phyloP scores from a whole-genome alignment of 1,284 basidiomycete genomes.

The Cryptococcus amylolentus region DNA sequence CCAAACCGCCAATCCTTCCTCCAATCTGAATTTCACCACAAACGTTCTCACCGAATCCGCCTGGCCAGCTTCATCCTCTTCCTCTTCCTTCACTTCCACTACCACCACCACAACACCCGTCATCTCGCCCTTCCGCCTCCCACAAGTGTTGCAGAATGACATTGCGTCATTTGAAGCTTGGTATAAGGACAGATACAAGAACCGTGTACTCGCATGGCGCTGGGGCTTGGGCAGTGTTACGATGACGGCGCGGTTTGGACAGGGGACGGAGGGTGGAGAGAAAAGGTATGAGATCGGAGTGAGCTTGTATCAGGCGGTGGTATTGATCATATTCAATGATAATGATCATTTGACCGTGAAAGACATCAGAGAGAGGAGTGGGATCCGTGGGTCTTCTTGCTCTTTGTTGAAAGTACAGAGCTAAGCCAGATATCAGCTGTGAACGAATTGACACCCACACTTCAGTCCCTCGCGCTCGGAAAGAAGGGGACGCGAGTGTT shows the following conservation, averaged over 20 bases:
- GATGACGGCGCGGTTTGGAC: constrained; percentile 65
- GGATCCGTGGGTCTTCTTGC: constrained; percentile 63
- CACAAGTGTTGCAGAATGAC: constrained; percentile 64
- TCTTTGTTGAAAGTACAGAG: not conserved
- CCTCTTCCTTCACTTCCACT: not conserved
- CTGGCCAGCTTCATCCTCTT: constrained; percentile 53
- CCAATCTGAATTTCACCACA: constrained; percentile 49
- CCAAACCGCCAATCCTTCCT: constrained; percentile 46
- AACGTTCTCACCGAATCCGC: constrained; percentile 57
- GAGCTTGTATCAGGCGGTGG: constrained; percentile 81
- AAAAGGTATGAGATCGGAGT: constrained; percentile 78
- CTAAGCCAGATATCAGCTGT: not conserved
- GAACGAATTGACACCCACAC: constrained; percentile 69
- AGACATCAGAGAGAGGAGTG: constrained; percentile 66
- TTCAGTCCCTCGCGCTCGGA: constrained; percentile 89
- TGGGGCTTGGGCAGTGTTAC: constrained; percentile 75
- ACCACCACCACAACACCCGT: not conserved
- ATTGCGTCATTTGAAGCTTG: constrained; percentile 62
- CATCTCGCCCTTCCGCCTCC: constrained; percentile 39
- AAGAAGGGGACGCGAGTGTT: constrained; percentile 75
- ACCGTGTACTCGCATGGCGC: constrained; percentile 72
- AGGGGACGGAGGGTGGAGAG: constrained; percentile 42
- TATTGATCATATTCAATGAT: constrained; percentile 88
- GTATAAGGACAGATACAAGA: constrained; percentile 71
- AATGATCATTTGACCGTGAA: constrained; percentile 57